Evolutionary conservation across 2,329 filamentous ascomycete genomes (phyloP).

Genomic region (Monilinia laxa): DNA sequence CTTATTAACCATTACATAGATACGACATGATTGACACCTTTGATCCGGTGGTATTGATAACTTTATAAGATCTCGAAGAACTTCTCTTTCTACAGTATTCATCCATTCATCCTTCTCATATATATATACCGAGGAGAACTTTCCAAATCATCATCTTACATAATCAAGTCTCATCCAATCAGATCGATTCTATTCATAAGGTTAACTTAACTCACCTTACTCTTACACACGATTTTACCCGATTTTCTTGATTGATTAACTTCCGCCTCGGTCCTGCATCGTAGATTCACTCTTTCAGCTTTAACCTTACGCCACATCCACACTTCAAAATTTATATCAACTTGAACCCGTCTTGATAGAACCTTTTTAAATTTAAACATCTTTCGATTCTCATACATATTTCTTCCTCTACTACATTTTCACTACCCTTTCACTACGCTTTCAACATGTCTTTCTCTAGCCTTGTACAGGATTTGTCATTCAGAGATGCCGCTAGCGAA

Average conservation of each 20-base stretch:
- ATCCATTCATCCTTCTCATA: not conserved
- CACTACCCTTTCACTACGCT: slow-evolving; percentile 21
- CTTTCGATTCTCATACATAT: not conserved
- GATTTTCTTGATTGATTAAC: slow-evolving; percentile 2
- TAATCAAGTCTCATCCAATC: slow-evolving; percentile 16
- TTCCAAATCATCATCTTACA: not conserved
- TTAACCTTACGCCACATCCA: slow-evolving; percentile 1
- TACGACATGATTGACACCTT: too few relatives aligned
- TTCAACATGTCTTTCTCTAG: slow-evolving; percentile 64
- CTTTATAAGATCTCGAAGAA: slow-evolving; percentile 2
- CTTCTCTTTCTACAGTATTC: not conserved
- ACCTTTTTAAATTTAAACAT: not conserved
- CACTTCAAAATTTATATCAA: slow-evolving; percentile 10
- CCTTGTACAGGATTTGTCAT: slow-evolving; percentile 63
- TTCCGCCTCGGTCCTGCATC: not conserved
- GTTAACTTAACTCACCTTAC: not conserved
- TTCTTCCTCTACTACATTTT: too few relatives aligned
- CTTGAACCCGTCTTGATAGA: not conserved
- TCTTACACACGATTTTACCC: not conserved
- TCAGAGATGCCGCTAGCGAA: slow-evolving; percentile 52
- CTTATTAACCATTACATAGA: too few relatives aligned
- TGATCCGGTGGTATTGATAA: not conserved
- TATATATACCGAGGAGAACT: too few relatives aligned
- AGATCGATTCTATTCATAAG: slow-evolving; percentile 20
- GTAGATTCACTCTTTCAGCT: not conserved